Evolutionary conservation across 2,329 filamentous ascomycete species (phyloP).

Genomic region (Neofusicoccum laricinum): DNA sequence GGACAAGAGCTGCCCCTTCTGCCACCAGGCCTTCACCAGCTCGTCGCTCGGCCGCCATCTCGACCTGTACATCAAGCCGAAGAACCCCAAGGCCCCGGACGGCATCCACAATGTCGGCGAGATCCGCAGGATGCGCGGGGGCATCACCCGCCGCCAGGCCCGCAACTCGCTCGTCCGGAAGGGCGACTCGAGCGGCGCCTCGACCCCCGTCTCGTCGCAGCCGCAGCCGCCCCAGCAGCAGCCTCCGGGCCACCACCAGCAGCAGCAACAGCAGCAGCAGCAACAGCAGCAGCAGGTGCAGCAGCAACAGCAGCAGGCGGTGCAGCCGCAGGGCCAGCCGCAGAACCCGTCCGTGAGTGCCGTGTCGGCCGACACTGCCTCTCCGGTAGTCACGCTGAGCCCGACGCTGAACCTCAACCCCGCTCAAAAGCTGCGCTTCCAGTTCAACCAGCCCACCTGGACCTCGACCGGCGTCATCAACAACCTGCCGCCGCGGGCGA

Average conservation of each 20-base stretch:
- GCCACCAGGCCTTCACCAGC: slow-evolving; percentile 85
- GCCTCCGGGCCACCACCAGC: slow-evolving; percentile 21
- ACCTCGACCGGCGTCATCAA: slow-evolving; percentile 76
- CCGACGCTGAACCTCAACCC: slow-evolving; percentile 27
- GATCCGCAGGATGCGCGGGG: slow-evolving; percentile 77
- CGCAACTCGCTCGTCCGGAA: slow-evolving; percentile 61
- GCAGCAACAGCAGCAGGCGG: slow-evolving; percentile 17
- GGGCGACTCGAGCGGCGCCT: slow-evolving; percentile 57
- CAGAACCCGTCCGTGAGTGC: slow-evolving; percentile 19
- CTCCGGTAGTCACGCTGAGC: slow-evolving; percentile 26
- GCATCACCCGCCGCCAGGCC: slow-evolving; percentile 82
- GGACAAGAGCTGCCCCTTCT: slow-evolving; percentile 86
- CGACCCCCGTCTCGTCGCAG: slow-evolving; percentile 42
- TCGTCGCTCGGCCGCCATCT: slow-evolving; percentile 91
- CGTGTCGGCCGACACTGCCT: slow-evolving; percentile 25
- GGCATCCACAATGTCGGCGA: slow-evolving; percentile 87
- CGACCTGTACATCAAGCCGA: slow-evolving; percentile 89
- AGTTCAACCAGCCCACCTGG: slow-evolving; percentile 67
- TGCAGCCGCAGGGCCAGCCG: slow-evolving; percentile 22
- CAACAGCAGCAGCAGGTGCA: slow-evolving; percentile 26
- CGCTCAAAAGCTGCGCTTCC: slow-evolving; percentile 41
- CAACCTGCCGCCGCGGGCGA: slow-evolving; percentile 54
- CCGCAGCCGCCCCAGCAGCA: slow-evolving; percentile 21
- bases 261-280: slow-evolving; percentile 27
- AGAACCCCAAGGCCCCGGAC: slow-evolving; percentile 84